Percentiles rank a stretch among this genome's conserved stretches.
Evolutionary conservation across 441 rosid genomes (phyloP).

Genomic region (Arabidopsis lyrata): DNA sequence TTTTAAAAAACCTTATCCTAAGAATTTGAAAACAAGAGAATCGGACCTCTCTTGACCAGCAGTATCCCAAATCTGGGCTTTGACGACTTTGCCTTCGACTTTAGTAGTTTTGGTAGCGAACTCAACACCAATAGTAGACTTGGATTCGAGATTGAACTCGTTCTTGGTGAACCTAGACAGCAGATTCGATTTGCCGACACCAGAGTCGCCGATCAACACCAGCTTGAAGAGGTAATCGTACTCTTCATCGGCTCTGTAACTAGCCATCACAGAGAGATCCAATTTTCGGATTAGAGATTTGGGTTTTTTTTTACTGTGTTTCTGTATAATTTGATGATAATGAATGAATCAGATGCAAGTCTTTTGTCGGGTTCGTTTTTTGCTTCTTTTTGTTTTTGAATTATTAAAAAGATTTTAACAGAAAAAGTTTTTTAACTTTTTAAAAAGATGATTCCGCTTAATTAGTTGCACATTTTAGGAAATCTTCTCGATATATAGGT

Average conservation of each 20-base stretch:
- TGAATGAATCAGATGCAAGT: slow-evolving; percentile 36
- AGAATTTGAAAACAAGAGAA: neutral
- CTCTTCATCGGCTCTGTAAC: slow-evolving; percentile 59
- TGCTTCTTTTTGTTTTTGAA: slow-evolving; percentile 1
- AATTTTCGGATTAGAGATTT: neutral
- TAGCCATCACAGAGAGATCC: slow-evolving; percentile 46
- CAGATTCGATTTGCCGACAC: slow-evolving; percentile 67
- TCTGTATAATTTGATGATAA: slow-evolving; percentile 11
- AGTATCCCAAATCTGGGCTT: slow-evolving; percentile 83
- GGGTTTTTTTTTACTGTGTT: neutral
- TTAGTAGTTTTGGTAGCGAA: slow-evolving; percentile 62
- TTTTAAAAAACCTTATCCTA: neutral
- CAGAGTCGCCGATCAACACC: slow-evolving; percentile 68
- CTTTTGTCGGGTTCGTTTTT: slow-evolving; percentile 9
- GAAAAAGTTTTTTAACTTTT: neutral
- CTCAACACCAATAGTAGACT: slow-evolving; percentile 76
- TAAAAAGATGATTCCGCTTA: slow-evolving; percentile 5
- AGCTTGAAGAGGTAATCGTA: slow-evolving; percentile 72
- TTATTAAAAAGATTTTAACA: neutral
- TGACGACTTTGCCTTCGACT: slow-evolving; percentile 59
- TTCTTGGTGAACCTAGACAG: slow-evolving; percentile 63
- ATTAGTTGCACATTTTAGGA: slow-evolving; percentile 15
- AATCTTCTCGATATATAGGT: neutral
- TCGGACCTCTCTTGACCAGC: slow-evolving; percentile 71
- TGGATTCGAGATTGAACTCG: slow-evolving; percentile 68